Percentiles rank a stretch among this genome's conserved stretches.
Evolutionary conservation across 305 asterid genomes (phyloP).

Genomic region (Rubia peregrina): DNA sequence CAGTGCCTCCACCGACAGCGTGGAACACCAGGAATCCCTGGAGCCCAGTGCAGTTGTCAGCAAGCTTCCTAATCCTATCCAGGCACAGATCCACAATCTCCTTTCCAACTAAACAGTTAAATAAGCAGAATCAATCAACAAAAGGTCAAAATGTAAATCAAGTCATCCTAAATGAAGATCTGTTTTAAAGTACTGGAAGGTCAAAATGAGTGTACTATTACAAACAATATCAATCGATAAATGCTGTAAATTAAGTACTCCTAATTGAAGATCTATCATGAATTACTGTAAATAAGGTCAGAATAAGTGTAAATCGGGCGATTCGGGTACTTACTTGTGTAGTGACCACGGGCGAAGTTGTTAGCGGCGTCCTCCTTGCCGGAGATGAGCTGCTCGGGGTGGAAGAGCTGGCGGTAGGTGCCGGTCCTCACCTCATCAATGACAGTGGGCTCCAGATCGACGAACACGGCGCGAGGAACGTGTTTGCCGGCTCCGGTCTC

Average conservation of each 20-base stretch:
- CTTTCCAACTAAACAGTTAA: conserved; percentile 43
- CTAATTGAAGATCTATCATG: background rate
- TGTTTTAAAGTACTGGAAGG: too few species aligned
- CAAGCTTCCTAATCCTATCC: conserved; percentile 83
- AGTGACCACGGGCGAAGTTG: conserved; percentile 86
- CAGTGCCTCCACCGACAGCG: conserved; percentile 95
- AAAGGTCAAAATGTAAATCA: background rate
- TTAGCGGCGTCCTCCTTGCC: conserved; percentile 93
- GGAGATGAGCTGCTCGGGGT: conserved; percentile 86
- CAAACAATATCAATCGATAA: too few species aligned
- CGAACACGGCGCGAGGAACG: conserved; percentile 81
- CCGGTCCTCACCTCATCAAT: conserved; percentile 89
- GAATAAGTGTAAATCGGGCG: background rate
- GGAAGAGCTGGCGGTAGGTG: conserved; percentile 76
- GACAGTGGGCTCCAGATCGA: conserved; percentile 89
- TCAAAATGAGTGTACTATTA: too few species aligned
- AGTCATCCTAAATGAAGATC: background rate
- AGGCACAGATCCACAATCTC: conserved; percentile 83
- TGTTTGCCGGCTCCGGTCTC: conserved; percentile 93
- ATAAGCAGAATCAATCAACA: background rate
- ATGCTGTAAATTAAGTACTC: too few species aligned
- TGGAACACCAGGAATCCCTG: conserved; percentile 87
- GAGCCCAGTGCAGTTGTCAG: conserved; percentile 83
- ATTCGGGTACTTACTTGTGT: conserved; percentile 35
- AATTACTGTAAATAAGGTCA: background rate